Conservation (phyloP, 768 basidiomycete genomes). For the Mycena crocata region DNA sequence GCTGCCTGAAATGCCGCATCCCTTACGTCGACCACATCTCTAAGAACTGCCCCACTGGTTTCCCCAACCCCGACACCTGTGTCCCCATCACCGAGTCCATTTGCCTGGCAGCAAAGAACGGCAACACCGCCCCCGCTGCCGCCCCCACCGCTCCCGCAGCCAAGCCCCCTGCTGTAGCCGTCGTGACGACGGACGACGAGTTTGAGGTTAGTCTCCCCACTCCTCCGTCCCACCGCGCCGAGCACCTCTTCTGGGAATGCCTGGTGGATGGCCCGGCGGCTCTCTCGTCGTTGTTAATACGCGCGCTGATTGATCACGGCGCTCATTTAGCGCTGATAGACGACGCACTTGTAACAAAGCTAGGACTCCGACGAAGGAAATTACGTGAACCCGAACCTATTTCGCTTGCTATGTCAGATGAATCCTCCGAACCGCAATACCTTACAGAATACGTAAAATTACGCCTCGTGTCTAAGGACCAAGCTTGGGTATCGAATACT, state of each 20-base stretch:
- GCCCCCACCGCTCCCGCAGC: too few species aligned
- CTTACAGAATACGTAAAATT: slow-evolving; percentile 32
- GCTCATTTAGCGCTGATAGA: slow-evolving; percentile 41
- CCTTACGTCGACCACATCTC: slow-evolving; percentile 30
- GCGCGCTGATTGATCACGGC: slow-evolving; percentile 41
- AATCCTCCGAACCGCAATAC: neutral
- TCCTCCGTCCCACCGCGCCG: slow-evolving; percentile 21
- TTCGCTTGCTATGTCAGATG: slow-evolving; percentile 13
- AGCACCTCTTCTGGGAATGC: slow-evolving; percentile 31
- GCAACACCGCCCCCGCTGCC: too few species aligned
- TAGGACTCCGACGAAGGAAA: slow-evolving; percentile 12
- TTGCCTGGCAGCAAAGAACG: too few species aligned
- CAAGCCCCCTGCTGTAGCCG: too few species aligned
- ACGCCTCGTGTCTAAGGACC: slow-evolving; percentile 18
- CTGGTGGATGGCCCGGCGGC: slow-evolving; percentile 9
- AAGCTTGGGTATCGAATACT: neutral
- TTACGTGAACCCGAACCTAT: slow-evolving; percentile 17
- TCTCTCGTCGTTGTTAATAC: neutral
- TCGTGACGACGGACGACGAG: neutral
- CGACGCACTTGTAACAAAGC: neutral
- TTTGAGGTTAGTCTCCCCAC: slow-evolving; percentile 24
- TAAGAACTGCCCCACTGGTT: slow-evolving; percentile 29
- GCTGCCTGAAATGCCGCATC: slow-evolving; percentile 42
- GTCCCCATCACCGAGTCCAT: too few species aligned
- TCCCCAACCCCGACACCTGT: too few species aligned